These are phyloP conservation scores for Cyphellophora attinorum DNA, from an alignment of 2,329 filamentous ascomycete species.

Conservation along the genomic window DNA sequence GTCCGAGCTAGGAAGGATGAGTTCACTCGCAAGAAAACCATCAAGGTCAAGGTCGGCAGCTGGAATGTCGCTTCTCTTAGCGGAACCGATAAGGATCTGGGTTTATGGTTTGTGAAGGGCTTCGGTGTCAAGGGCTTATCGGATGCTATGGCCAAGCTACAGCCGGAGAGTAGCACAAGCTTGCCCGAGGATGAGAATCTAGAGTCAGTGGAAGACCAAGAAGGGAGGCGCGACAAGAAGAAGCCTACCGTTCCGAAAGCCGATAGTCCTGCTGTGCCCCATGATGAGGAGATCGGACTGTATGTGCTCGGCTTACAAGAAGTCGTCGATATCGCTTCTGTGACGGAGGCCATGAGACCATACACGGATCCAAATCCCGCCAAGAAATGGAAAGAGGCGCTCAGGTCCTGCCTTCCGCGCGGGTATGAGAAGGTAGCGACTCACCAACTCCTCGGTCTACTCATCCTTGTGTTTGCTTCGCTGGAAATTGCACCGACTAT, in stretches of 20 bases:
- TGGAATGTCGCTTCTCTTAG: constrained; percentile 90
- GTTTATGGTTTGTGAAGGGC: constrained; percentile 76
- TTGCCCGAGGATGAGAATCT: constrained; percentile 20
- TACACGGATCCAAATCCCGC: constrained; percentile 64
- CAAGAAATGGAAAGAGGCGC: constrained; percentile 69
- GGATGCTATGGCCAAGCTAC: constrained; percentile 49
- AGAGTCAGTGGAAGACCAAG: constrained; percentile 39
- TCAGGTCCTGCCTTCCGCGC: constrained; percentile 62
- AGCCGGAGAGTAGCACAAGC: constrained; percentile 18
- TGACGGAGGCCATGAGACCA: constrained; percentile 66
- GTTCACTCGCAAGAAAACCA: constrained; percentile 63
- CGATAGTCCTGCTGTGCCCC: constrained; percentile 37
- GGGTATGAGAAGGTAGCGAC: constrained; percentile 70
- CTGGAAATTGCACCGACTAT: constrained; percentile 64
- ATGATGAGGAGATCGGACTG: constrained; percentile 64
- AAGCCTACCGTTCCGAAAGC: constrained; percentile 33
- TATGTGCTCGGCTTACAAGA: constrained; percentile 91
- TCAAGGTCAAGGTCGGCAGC: constrained; percentile 81
- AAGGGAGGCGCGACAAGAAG: constrained; percentile 34
- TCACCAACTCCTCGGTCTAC: constrained; percentile 76
- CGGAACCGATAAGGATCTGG: constrained; percentile 79
- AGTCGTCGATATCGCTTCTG: constrained; percentile 73
- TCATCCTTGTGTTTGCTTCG: constrained; percentile 78
- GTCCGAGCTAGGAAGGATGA: constrained; percentile 67
- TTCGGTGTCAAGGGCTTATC: constrained; percentile 65